Evolutionary conservation across 108 stramenopile genomes (phyloP).

Genomic region (Nitzschia inconspicua): DNA sequence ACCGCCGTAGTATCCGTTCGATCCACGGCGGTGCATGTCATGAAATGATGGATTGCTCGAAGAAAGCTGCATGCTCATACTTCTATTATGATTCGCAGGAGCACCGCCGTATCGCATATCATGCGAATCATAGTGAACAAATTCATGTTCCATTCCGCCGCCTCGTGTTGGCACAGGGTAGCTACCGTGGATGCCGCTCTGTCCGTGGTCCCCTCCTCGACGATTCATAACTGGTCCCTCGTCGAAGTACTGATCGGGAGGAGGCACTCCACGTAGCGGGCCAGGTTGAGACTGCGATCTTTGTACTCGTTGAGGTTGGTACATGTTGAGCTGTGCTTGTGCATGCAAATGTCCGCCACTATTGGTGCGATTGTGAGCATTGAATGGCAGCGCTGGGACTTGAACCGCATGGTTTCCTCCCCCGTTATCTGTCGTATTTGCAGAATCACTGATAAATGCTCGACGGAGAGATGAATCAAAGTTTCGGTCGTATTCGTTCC

Average conservation of each 20-base stretch:
- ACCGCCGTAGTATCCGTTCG: too few species aligned
- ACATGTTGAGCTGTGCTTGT: not conserved
- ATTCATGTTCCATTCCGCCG: too few species aligned
- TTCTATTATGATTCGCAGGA: constrained; percentile 10
- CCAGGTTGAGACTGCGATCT: constrained; percentile 16
- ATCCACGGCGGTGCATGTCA: not conserved
- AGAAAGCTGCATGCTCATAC: constrained; percentile 10
- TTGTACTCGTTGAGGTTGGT: constrained; percentile 18
- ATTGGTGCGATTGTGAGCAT: not conserved
- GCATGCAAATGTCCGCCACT: not conserved
- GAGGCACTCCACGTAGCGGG: constrained; percentile 1
- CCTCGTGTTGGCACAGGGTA: too few species aligned
- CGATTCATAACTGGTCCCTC: too few species aligned
- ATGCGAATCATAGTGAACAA: too few species aligned
- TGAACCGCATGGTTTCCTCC: too few species aligned
- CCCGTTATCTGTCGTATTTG: not conserved
- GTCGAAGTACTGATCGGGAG: not conserved
- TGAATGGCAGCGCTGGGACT: not conserved
- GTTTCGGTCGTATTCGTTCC: not conserved
- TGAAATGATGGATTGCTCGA: not conserved
- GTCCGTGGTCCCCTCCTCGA: too few species aligned
- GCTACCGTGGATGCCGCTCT: too few species aligned
- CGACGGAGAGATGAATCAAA: not conserved
- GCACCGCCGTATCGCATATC: too few species aligned
- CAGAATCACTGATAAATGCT: not conserved